A percentile compares a stretch with the other conserved stretches of the same genome.
Conservation (phyloP, 768 basidiomycete genomes). For the Inosperma sp. region DNA sequence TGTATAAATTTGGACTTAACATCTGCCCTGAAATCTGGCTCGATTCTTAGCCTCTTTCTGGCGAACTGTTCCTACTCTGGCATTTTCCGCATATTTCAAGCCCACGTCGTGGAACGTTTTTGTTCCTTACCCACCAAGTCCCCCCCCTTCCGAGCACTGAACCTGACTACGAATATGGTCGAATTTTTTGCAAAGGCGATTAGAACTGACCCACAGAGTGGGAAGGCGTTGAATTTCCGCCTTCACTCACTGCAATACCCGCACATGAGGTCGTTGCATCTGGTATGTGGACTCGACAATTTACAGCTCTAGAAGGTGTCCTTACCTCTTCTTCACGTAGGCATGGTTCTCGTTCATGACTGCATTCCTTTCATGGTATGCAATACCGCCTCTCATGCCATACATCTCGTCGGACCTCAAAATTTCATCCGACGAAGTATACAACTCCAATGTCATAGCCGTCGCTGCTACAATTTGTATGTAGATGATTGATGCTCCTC, state of each 20-base stretch:
- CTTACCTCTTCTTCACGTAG: not conserved
- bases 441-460: slow-evolving; percentile 48
- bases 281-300: not conserved
- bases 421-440: slow-evolving; percentile 43
- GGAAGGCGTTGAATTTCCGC: slow-evolving; percentile 2
- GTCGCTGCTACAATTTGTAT: slow-evolving; percentile 41
- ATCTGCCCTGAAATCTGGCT: no score
- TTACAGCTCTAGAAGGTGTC: not conserved
- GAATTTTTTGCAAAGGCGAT: slow-evolving; percentile 1
- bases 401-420: slow-evolving; percentile 51
- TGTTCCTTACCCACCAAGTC: no score
- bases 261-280: slow-evolving; percentile 1
- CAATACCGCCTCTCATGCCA: slow-evolving; percentile 46
- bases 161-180: not conserved
- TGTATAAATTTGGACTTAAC: no score
- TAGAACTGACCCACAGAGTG: not conserved
- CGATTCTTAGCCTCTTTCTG: no score
- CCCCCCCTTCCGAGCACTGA: not conserved
- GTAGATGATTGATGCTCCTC: not conserved
- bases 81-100: no score
- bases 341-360: slow-evolving; percentile 55
- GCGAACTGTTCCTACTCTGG: no score
- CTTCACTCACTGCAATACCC: slow-evolving; percentile 2
- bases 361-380: slow-evolving; percentile 2
- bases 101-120: no score